Percentiles rank a stretch among this genome's conserved stretches.
Conservation (phyloP, 805 yeast species). For the Yamadazyma laniorum region DNA sequence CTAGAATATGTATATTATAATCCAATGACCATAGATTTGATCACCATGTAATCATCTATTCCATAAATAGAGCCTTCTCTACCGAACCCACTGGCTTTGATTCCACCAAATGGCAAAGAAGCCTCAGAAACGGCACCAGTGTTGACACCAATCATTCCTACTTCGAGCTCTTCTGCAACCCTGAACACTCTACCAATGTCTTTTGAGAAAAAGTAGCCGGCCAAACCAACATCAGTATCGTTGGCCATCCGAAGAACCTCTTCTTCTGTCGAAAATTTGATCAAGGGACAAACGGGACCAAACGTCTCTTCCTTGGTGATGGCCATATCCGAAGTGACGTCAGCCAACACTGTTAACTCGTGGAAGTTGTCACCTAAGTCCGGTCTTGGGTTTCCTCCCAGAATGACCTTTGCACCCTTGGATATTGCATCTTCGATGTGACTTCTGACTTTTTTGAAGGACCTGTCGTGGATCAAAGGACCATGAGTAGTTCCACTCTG, state of each 20-base stretch:
- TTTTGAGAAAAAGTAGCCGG: slow-evolving; percentile 68
- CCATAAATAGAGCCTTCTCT: slow-evolving; percentile 67
- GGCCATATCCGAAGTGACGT: slow-evolving; percentile 55
- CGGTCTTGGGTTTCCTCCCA: slow-evolving; percentile 57
- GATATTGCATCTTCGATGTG: slow-evolving; percentile 66
- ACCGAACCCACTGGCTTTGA: slow-evolving; percentile 67
- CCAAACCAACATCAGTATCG: slow-evolving; percentile 68
- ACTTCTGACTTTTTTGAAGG: slow-evolving; percentile 56
- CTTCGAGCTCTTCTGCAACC: slow-evolving; percentile 66
- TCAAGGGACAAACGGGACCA: slow-evolving; percentile 75
- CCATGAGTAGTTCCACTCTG: slow-evolving; percentile 65
- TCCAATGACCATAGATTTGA: slow-evolving; percentile 63
- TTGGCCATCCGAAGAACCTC: slow-evolving; percentile 66
- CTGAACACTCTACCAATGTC: slow-evolving; percentile 54
- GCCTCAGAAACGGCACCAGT: slow-evolving; percentile 70
- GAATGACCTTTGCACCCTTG: slow-evolving; percentile 61
- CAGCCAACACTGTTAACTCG: slow-evolving; percentile 65
- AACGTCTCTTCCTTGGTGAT: slow-evolving; percentile 73
- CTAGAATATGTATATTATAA: neutral
- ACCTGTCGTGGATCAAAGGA: slow-evolving; percentile 65
- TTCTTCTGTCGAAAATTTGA: slow-evolving; percentile 61
- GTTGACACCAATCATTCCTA: slow-evolving; percentile 82
- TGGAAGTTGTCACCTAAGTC: slow-evolving; percentile 64
- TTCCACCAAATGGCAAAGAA: slow-evolving; percentile 59
- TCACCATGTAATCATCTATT: slow-evolving; percentile 55